Base-by-base conservation (phyloP, 116 monocot genomes). In the Cymodocea nodosa region DNA sequence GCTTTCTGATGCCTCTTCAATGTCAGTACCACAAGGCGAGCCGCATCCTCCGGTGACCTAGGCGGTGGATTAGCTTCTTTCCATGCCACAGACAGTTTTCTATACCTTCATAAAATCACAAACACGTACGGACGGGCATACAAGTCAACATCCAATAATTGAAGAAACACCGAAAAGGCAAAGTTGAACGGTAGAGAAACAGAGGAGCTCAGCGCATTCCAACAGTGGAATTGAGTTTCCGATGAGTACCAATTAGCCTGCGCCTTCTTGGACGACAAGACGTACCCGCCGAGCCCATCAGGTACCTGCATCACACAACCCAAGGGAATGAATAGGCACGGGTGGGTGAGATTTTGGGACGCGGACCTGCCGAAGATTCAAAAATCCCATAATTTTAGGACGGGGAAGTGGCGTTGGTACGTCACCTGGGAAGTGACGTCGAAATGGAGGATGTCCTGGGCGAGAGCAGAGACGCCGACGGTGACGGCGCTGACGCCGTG, bases 391-490 rank as follows among this genome's bases (percentile, higher is more conserved):
- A 10, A 12, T 35, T 10, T 20, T 37, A 3, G 5, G 8, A 0
- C 24, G 18, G 13, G 35, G 39, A 39, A 22, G 20, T 39, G 50
- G 12, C 2, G 4, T 63, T 13, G 65, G 11, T 30, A 30, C 10
- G 0, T 50, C 36, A 94, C 93, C 89, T 89, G 82, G 52, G 87
- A 83, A 15, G 85, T 87, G 67, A 70, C 39, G 36, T 85, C 87
- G 72, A 90, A 95, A 14, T 85, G 74, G 59, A 83, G 74, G 70
- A 95, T 66, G 55, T 95, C 95, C 5, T 75, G 81, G 16, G 85
- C 90, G 68, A 95, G 85, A 49, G 82, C 90, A 6, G 94, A 84
- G 59, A 94, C 89, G 65, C 86, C 94, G 65, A 68, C 78, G 62
- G 75, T 66, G 61, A 75, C 64, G 23, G 72, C n/a, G 19, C 83